Base-by-base conservation (phyloP, 768 basidiomycete species). In the Lentinula sp. region DNA sequence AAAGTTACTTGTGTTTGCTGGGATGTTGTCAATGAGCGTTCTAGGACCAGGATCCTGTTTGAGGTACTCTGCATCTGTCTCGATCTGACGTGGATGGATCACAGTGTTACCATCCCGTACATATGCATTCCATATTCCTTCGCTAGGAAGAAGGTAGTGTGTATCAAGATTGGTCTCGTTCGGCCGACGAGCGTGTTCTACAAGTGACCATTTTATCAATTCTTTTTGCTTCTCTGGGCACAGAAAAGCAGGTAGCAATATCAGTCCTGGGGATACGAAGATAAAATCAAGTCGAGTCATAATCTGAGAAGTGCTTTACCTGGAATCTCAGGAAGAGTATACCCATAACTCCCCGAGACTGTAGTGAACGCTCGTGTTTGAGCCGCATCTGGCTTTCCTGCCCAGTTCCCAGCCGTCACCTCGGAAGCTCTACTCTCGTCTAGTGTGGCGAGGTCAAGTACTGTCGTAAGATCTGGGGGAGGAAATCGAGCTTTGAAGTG, bases 131-230 rank as follows among this genome's bases (percentile, higher is more conserved):
- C 96, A 99, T 23, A 98, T 71, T 11, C 95, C 91, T 10, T 83
- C 75, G 16, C 71, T 54, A 0, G 96, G 95, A 6, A 97, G 76
- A 46, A 76, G 50, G 67, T 96, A 97, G 71, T 98, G 96, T 0
- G 85, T 82, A 60, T 95, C 90, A 21, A 98, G 85, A 65, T 94
- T 96, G 0, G 93, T 95, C 59, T 90, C 87, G 69, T 97, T 97
- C 0, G 93, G 92, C 40, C 79, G 73, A 2, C 80, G 78, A 1
- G 95, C 89, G 65, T 95, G 93, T 18, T 88, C 81, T 9, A 77
- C 68, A 6, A 99, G 82, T 23, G 91, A 83, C 83, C 91, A 90
- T 59, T 73, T 74, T 28, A 91, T 79, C 4, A 98, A 80, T 1
- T 79, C 70, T 23, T 85, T 81, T 69, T 98, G 96, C 40, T 84